Evolutionary conservation across 495 filamentous ascomycete species (phyloP), one percentile per base, ranked within the genome.

Genomic region (Friedmanniomyces endolithicus): DNA sequence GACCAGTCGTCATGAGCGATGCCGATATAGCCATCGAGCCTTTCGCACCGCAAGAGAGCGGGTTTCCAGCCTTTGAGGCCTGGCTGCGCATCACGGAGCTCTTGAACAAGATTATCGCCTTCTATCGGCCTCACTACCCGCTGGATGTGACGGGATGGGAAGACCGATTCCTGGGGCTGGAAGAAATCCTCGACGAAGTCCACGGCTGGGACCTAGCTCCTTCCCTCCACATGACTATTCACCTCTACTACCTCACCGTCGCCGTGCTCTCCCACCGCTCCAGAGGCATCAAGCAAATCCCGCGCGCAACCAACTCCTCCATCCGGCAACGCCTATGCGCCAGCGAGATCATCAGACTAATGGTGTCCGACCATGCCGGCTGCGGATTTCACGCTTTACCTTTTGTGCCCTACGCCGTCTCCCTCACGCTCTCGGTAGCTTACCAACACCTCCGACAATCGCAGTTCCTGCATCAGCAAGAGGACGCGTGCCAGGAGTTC

Each of bases 381-480:
- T 34, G 29, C 14, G 65, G 72, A 3, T 65, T 87, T 2, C 72
- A 75, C 12, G 75, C 78, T 8, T 70, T 83, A 27, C 83, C 85
- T 0, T 76, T 87, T 39, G 72, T 87, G 8, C 81, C 84, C 0
- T 87, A 87, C 53, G 79, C 80, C 0, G 66, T 86, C 1, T 75
- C 81, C 0, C 67, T 89, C 2, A 80, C 83, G 0, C 73, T 89
- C 47, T 80, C 79, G 17, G 81, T 87, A 3, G 43, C 58, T 16
- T 89, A 88, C 57, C 76, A 82, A 31, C 82, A 85, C 60, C 79
- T 84, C 70, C 78, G 83, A 12, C 78, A 81, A 50, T 83, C 79
- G 52, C 80, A 73, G 19, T 63, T 85, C 1, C 76, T 78, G 27
- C 81, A 83, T 62, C 81, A 83, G 56, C 74, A 77, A 45, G 74